These are phyloP conservation scores for Verticillium dahliae DNA, from an alignment of 2,329 filamentous ascomycete species.

Conservation along the genomic window DNA sequence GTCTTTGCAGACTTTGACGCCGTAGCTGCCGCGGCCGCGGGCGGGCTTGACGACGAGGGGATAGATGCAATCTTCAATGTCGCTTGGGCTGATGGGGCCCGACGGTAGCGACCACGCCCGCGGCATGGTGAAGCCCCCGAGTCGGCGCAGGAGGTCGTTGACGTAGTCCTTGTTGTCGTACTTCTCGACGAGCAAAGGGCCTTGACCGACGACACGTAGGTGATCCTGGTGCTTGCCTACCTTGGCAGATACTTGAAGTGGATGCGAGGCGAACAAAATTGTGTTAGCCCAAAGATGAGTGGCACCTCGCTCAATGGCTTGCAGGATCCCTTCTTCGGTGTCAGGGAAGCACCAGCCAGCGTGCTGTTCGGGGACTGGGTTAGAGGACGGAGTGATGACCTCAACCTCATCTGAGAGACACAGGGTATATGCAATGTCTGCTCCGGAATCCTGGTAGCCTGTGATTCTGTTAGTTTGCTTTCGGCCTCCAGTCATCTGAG, in stretches of 20 bases:
- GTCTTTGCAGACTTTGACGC: slow-evolving; percentile 36
- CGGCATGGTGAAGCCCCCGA: slow-evolving; percentile 31
- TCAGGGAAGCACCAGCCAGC: slow-evolving; percentile 35
- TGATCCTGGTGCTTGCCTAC: slow-evolving; percentile 21
- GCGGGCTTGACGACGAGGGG: slow-evolving; percentile 42
- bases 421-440: slow-evolving; percentile 39
- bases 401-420: slow-evolving; percentile 17
- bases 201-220: slow-evolving; percentile 36
- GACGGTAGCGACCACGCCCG: slow-evolving; percentile 22
- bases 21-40: slow-evolving; percentile 40
- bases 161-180: slow-evolving; percentile 45
- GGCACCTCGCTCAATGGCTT: slow-evolving; percentile 29
- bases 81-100: background rate
- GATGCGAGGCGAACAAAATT: slow-evolving; percentile 39
- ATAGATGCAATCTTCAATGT: slow-evolving; percentile 4
- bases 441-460: slow-evolving; percentile 42
- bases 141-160: slow-evolving; percentile 31
- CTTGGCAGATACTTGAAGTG: slow-evolving; percentile 32
- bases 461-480: background rate
- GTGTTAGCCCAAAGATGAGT: slow-evolving; percentile 46
- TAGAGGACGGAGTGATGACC: slow-evolving; percentile 21
- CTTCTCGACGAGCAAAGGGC: slow-evolving; percentile 35
- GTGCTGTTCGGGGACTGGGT: slow-evolving; percentile 21
- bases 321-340: slow-evolving; percentile 31
- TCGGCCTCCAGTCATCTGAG: too few species aligned